Conservation (phyloP, 306 rosid genomes). For the Luffa aegyptiaca region DNA sequence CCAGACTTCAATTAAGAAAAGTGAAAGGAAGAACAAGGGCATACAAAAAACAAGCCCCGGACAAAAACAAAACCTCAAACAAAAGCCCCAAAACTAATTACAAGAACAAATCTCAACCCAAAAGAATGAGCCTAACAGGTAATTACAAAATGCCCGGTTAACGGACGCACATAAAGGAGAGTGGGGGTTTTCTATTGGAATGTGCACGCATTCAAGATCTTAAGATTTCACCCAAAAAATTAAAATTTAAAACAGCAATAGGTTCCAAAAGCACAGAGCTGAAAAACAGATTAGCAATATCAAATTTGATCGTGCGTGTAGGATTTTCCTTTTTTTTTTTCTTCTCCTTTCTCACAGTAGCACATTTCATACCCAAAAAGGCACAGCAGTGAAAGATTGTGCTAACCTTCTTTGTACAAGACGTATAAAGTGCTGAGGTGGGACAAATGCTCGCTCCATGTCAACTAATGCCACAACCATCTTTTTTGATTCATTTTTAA, state of each 20-base stretch:
- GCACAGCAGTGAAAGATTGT: background rate
- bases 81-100: too few relatives aligned
- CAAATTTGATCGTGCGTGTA: background rate
- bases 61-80: too few relatives aligned
- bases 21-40: too few relatives aligned
- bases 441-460: conserved; percentile 99
- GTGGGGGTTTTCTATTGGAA: background rate
- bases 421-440: conserved; percentile 96
- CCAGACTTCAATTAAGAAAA: too few relatives aligned
- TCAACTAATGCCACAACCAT: conserved; percentile 97
- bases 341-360: background rate
- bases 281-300: background rate
- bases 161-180: background rate
- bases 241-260: background rate
- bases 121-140: too few relatives aligned
- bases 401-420: conserved; percentile 86
- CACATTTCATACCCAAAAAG: background rate
- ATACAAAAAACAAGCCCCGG: too few relatives aligned
- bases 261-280: background rate
- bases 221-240: background rate
- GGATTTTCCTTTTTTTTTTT: too few relatives aligned
- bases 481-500: conserved; percentile 85
- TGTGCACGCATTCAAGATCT: background rate
- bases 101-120: too few relatives aligned
- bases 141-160: too few relatives aligned